These are phyloP conservation scores for Recurvomyces mirabilis DNA, from an alignment of 495 filamentous ascomycete species.

Conservation along the genomic window DNA sequence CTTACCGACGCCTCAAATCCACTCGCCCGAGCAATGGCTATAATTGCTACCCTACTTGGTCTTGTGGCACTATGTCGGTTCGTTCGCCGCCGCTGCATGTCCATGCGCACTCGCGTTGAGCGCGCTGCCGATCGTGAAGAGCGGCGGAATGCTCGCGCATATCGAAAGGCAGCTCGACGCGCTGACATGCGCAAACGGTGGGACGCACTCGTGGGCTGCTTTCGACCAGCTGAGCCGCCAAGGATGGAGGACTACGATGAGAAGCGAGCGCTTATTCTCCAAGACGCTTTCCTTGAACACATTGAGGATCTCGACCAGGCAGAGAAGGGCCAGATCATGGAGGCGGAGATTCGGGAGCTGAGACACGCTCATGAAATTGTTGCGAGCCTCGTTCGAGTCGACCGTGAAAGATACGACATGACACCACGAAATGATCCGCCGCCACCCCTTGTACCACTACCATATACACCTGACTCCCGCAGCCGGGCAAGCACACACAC, in stretches of 20 bases:
- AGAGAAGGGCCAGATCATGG: conserved; percentile 29
- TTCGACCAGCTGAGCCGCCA: conserved; percentile 12
- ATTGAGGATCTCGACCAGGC: conserved; percentile 13
- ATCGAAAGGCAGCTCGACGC: conserved; percentile 27
- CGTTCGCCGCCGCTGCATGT: conserved; percentile 24
- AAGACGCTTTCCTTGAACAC: conserved; percentile 31
- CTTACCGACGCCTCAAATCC: conserved; percentile 20
- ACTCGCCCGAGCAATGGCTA: conserved; percentile 18
- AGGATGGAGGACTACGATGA: conserved; percentile 33
- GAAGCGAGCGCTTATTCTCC: conserved; percentile 31
- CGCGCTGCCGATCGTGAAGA: conserved; percentile 30
- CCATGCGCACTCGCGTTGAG: conserved; percentile 24
- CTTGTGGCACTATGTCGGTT: conserved; percentile 10
- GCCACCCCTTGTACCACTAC: conserved; percentile 15
- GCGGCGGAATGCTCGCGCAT: conserved; percentile 25
- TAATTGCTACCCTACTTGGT: conserved; percentile 17
- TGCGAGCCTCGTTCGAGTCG: conserved; percentile 19
- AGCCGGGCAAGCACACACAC: conserved; percentile 13
- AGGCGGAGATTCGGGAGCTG: conserved; percentile 32
- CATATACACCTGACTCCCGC: conserved; percentile 3
- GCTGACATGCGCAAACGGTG: conserved; percentile 25
- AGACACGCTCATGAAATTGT: conserved; percentile 28
- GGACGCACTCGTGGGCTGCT: conserved; percentile 16
- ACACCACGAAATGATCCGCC: conserved; percentile 19
- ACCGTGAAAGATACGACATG: conserved; percentile 21